Conservation (phyloP, 805 yeast genomes). For the fission yeast (Schizosaccharomyces pombe) region DNA sequence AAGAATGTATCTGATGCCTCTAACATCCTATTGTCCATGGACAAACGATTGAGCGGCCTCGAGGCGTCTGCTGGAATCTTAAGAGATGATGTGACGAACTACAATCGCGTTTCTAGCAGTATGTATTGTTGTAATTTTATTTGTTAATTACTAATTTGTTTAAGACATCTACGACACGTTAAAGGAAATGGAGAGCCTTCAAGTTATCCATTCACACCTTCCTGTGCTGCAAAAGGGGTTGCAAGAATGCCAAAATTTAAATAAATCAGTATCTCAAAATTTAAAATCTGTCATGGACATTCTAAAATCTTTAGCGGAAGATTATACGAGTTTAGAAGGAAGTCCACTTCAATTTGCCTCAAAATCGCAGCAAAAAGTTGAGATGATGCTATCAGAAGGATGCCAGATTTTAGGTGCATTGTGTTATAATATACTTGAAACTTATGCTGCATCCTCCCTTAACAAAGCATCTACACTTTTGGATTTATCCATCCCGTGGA, state of each 20-base stretch:
- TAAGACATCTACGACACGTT: background rate
- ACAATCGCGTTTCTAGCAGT: conserved; percentile 1
- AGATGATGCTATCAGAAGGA: background rate
- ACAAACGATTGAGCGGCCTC: background rate
- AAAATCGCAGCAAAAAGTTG: background rate
- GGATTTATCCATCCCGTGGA: background rate
- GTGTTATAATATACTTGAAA: background rate
- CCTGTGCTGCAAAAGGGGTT: background rate
- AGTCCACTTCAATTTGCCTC: background rate
- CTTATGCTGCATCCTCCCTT: background rate
- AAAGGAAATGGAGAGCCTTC: background rate
- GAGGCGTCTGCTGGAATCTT: background rate
- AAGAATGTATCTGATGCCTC: background rate
- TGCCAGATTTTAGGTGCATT: background rate
- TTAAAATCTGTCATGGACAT: background rate
- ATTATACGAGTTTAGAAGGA: background rate
- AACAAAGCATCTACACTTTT: background rate
- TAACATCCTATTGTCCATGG: background rate
- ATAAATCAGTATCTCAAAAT: background rate
- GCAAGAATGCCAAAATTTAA: background rate
- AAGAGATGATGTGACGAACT: background rate
- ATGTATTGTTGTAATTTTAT: background rate
- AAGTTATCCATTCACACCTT: background rate
- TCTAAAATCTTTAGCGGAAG: background rate
- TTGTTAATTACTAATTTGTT: background rate